Evolutionary conservation across 495 filamentous ascomycete species (phyloP).

Genomic region (Xylaria scruposa): DNA sequence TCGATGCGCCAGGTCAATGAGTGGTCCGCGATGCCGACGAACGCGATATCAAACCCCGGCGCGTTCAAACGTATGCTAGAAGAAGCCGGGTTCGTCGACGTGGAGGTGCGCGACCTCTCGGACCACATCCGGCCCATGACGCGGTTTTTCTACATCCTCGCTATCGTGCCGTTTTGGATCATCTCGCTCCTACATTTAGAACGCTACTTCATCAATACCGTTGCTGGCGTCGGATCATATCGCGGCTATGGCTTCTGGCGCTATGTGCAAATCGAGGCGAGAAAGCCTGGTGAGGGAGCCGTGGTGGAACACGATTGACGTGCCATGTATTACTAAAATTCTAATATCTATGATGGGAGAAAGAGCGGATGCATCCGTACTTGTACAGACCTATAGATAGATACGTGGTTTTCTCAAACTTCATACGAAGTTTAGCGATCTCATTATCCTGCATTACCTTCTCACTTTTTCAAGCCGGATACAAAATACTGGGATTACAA

Average conservation of each 20-base stretch:
- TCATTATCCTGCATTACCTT: not conserved
- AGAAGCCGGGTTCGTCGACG: slow-evolving; percentile 40
- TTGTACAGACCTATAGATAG: not conserved
- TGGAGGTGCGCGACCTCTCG: slow-evolving; percentile 28
- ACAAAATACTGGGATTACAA: not conserved
- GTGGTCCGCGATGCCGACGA: slow-evolving; percentile 24
- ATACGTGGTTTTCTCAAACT: not conserved
- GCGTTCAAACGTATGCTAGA: slow-evolving; percentile 33
- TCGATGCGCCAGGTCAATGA: slow-evolving; percentile 17
- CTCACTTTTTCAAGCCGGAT: not conserved
- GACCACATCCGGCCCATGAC: slow-evolving; percentile 27
- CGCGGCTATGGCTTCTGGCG: slow-evolving; percentile 35
- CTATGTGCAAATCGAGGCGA: slow-evolving; percentile 40
- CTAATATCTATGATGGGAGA: no score
- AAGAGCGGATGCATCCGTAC: no score
- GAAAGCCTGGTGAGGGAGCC: slow-evolving; percentile 35
- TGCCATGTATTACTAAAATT: not conserved
- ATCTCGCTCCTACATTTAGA: slow-evolving; percentile 18
- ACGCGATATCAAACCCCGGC: slow-evolving; percentile 19
- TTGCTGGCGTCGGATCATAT: slow-evolving; percentile 36
- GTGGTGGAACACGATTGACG: not conserved
- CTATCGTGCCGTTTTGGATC: slow-evolving; percentile 22
- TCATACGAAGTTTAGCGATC: not conserved
- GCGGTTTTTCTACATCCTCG: slow-evolving; percentile 20
- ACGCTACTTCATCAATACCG: slow-evolving; percentile 41